Percentiles rank a stretch among this genome's conserved stretches.
phyloP scores from a whole-genome alignment of 2,329 filamentous ascomycete species.

The Mariannaea elegans region DNA sequence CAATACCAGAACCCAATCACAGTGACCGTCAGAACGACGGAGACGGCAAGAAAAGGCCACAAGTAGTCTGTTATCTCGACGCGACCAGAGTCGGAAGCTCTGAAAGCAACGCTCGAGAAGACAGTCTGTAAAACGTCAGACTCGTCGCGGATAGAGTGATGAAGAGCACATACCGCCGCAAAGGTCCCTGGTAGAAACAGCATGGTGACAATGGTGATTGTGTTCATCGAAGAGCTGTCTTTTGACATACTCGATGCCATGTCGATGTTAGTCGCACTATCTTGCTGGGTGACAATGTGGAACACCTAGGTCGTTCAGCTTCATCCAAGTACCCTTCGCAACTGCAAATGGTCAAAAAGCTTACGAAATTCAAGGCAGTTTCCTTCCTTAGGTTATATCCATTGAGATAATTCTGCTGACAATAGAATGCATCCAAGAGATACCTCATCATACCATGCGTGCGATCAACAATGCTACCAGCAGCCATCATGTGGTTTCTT shows the following conservation, averaged over 20 bases:
- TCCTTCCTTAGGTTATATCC: not conserved
- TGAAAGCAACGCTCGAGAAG: constrained; percentile 7
- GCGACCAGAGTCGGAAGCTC: not conserved
- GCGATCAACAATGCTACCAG: not conserved
- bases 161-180: not conserved
- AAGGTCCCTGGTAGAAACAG: not conserved
- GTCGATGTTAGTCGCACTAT: not conserved
- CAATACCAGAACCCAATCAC: not conserved
- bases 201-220: not conserved
- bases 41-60: not conserved
- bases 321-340: too few species aligned
- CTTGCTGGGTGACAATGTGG: not conserved
- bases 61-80: not conserved
- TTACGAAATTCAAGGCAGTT: not conserved
- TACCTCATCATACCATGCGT: not conserved
- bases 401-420: constrained; percentile 1
- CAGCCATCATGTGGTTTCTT: not conserved
- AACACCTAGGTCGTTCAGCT: not conserved
- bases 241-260: not conserved
- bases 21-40: not conserved
- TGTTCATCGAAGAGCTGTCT: not conserved
- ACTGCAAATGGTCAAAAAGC: too few species aligned
- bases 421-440: not conserved
- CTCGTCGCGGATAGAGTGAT: not conserved
- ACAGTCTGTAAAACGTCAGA: not conserved